phyloP scores from a whole-genome alignment of 2,329 filamentous ascomycete species.

The Calonectria pteridis region DNA sequence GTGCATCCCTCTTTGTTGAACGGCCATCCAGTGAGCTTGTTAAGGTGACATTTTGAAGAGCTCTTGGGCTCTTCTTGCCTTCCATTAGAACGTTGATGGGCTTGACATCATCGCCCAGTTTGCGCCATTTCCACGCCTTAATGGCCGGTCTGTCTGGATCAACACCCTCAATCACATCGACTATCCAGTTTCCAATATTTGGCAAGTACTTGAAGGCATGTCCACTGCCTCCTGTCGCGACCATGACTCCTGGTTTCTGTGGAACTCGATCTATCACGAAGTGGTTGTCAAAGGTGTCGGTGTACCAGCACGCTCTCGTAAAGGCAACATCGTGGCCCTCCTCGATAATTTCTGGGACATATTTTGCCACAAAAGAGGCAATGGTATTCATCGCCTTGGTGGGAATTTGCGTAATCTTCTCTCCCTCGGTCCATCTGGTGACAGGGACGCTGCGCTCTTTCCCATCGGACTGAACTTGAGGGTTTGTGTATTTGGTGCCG shows the following conservation, averaged over 20 bases:
- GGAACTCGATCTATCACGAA: constrained; percentile 51
- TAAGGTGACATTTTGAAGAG: constrained; percentile 26
- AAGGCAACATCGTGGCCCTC: constrained; percentile 53
- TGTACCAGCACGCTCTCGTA: constrained; percentile 49
- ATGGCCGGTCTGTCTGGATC: not conserved
- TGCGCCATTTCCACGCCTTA: constrained; percentile 26
- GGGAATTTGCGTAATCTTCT: constrained; percentile 43
- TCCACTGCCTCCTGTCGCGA: constrained; percentile 72
- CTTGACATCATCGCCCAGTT: not conserved
- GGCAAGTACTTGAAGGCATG: constrained; percentile 74
- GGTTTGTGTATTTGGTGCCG: constrained; percentile 64
- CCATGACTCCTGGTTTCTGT: constrained; percentile 69
- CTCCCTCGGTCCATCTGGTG: constrained; percentile 51
- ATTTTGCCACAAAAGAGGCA: constrained; percentile 51
- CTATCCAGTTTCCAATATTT: constrained; percentile 66
- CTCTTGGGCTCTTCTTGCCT: constrained; percentile 6
- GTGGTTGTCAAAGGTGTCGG: constrained; percentile 50
- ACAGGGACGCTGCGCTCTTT: constrained; percentile 54
- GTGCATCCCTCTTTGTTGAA: constrained; percentile 5
- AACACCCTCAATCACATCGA: constrained; percentile 52
- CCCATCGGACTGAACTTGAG: constrained; percentile 51
- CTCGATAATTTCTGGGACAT: constrained; percentile 56
- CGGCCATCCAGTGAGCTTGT: constrained; percentile 1
- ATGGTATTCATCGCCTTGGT: constrained; percentile 45
- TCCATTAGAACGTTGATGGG: constrained; percentile 18